These are phyloP conservation scores for Zygotorulaspora florentina DNA, from an alignment of 805 yeast genomes.

Conservation along the genomic window DNA sequence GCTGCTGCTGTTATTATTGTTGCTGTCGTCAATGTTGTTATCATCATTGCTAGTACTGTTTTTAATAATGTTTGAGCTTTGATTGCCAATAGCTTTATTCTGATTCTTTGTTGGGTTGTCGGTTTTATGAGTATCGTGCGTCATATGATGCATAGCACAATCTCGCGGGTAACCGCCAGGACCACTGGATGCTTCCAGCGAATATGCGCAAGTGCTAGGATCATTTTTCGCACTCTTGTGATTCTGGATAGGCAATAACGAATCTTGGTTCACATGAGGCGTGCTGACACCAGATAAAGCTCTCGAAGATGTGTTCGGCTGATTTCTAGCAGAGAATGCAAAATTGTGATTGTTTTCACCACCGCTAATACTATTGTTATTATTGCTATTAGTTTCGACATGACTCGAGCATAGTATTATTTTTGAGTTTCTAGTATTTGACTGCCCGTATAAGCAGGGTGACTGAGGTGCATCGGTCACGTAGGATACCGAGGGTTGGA, in stretches of 20 bases:
- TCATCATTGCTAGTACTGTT: conserved; percentile 1
- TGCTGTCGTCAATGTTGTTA: conserved; percentile 1
- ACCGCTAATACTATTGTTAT: not conserved
- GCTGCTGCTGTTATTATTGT: conserved; percentile 3
- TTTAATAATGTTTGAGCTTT: not conserved
- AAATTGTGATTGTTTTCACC: not conserved
- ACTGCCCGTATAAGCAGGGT: conserved; percentile 10
- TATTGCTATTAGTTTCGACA: conserved; percentile 1
- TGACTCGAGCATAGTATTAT: not conserved
- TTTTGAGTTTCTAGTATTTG: conserved; percentile 8
- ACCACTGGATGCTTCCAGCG: too few relatives aligned
- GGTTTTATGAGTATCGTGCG: too few relatives aligned
- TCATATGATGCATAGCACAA: too few relatives aligned
- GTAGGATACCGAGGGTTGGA: conserved; percentile 9
- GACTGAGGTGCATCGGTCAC: conserved; percentile 14
- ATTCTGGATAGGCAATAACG: not conserved
- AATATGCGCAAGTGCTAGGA: too few relatives aligned
- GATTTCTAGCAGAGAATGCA: not conserved
- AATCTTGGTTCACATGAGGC: conserved; percentile 3
- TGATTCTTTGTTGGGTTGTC: too few relatives aligned
- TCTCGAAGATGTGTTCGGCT: not conserved
- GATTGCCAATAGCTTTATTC: too few relatives aligned
- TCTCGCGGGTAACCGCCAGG: too few relatives aligned
- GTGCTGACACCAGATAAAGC: conserved; percentile 1
- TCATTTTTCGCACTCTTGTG: not conserved